Percentiles rank a stretch among this genome's conserved stretches.
phyloP scores from a whole-genome alignment of 2,329 filamentous ascomycete genomes.

The Aspergillus fructus region DNA sequence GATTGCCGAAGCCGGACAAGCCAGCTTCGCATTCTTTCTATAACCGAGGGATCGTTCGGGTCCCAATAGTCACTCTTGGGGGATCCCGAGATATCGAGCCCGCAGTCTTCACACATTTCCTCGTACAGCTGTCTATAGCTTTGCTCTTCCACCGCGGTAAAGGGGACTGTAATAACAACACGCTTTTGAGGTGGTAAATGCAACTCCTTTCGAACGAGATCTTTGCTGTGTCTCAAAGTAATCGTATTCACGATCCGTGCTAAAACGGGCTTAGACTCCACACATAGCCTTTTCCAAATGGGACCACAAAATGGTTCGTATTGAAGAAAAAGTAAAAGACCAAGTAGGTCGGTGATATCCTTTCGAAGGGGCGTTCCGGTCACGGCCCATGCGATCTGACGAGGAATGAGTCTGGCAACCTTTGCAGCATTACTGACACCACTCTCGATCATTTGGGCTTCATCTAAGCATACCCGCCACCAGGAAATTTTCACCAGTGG shows the following conservation, averaged over 20 bases:
- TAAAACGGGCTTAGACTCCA: slow-evolving; percentile 63
- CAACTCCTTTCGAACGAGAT: slow-evolving; percentile 74
- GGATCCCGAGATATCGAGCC: slow-evolving; percentile 62
- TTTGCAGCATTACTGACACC: slow-evolving; percentile 80
- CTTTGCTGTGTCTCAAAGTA: slow-evolving; percentile 82
- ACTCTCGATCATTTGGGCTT: slow-evolving; percentile 86
- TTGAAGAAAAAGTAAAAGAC: slow-evolving; percentile 75
- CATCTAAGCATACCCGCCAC: slow-evolving; percentile 76
- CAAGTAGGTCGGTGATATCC: slow-evolving; percentile 74
- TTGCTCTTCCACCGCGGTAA: slow-evolving; percentile 87
- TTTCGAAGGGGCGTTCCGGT: slow-evolving; percentile 87
- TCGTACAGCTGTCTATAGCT: slow-evolving; percentile 76
- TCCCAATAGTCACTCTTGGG: slow-evolving; percentile 65
- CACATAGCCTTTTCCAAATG: slow-evolving; percentile 68
- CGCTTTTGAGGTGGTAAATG: slow-evolving; percentile 78
- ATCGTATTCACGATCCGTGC: slow-evolving; percentile 68
- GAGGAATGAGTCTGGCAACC: slow-evolving; percentile 75
- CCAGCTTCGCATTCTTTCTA: slow-evolving; percentile 77
- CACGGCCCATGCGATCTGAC: slow-evolving; percentile 86
- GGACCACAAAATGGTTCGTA: slow-evolving; percentile 72
- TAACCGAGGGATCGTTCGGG: slow-evolving; percentile 53
- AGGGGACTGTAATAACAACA: slow-evolving; percentile 83
- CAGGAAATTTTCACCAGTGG: slow-evolving; percentile 79
- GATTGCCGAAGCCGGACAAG: slow-evolving; percentile 76
- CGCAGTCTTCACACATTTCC: slow-evolving; percentile 70